These are phyloP conservation scores for Amaranthus palmeri DNA, from an alignment of 148 eudicot species.

Conservation along the genomic window DNA sequence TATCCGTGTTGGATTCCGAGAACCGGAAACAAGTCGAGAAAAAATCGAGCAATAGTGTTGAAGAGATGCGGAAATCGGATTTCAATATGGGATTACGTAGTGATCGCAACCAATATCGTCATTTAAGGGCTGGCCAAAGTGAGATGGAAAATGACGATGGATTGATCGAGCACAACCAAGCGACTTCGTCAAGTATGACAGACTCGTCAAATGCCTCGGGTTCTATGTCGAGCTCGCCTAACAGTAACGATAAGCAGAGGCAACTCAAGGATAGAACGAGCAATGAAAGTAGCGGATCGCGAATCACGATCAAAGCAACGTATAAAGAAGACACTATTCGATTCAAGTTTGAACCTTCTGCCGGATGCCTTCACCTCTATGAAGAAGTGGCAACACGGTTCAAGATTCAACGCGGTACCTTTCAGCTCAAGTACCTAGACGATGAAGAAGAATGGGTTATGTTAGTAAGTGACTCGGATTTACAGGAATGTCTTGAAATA, in stretches of 20 bases:
- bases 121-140: slow-evolving; percentile 10
- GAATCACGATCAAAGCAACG: slow-evolving; percentile 62
- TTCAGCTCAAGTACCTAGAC: slow-evolving; percentile 88
- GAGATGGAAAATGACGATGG: slow-evolving; percentile 37
- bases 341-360: slow-evolving; percentile 61
- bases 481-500: slow-evolving; percentile 76
- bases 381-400: slow-evolving; percentile 79
- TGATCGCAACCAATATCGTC: too few species aligned
- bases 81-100: too few species aligned
- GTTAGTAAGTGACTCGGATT: slow-evolving; percentile 71
- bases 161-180: slow-evolving; percentile 38
- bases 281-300: slow-evolving; percentile 37
- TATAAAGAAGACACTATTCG: slow-evolving; percentile 67
- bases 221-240: slow-evolving; percentile 57
- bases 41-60: neutral
- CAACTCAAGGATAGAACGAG: slow-evolving; percentile 18
- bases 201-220: slow-evolving; percentile 65
- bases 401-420: slow-evolving; percentile 47
- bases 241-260: slow-evolving; percentile 24
- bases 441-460: slow-evolving; percentile 95
- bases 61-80: slow-evolving; percentile 14
- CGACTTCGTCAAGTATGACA: slow-evolving; percentile 62
- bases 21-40: slow-evolving; percentile 14
- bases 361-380: slow-evolving; percentile 55
- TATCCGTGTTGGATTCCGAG: neutral